A percentile compares a stretch with the other conserved stretches of the same genome.
phyloP scores from a whole-genome alignment of 2,329 filamentous ascomycete genomes.

The Fusarium papillatum region DNA sequence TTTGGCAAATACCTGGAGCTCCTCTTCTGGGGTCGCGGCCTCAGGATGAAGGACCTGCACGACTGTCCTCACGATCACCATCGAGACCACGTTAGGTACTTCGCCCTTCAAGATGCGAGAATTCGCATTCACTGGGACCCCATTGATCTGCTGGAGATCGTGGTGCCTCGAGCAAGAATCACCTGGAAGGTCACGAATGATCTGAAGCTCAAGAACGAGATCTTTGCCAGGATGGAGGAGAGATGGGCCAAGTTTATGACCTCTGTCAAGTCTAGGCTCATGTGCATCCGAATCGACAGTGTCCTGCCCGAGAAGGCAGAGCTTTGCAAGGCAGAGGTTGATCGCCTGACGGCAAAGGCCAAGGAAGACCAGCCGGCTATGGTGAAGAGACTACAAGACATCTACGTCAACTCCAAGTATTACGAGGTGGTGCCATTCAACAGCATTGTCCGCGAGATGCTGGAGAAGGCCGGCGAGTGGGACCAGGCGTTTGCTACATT shows the following conservation, averaged over 20 bases:
- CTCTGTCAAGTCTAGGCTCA: conserved; percentile 86
- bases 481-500: conserved; percentile 92
- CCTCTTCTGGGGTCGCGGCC: conserved; percentile 92
- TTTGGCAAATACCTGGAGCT: conserved; percentile 99
- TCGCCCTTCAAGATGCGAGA: conserved; percentile 87
- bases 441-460: conserved; percentile 86
- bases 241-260: conserved; percentile 89
- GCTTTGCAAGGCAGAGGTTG: conserved; percentile 85
- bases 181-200: conserved; percentile 99
- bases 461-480: conserved; percentile 95
- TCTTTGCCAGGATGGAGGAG: conserved; percentile 85
- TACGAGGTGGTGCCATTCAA: conserved; percentile 98
- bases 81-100: conserved; percentile 92
- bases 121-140: conserved; percentile 93
- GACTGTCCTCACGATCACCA: conserved; percentile 92
- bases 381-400: conserved; percentile 84
- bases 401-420: conserved; percentile 94
- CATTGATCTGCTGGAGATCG: conserved; percentile 93
- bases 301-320: conserved; percentile 90
- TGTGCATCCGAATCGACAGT: conserved; percentile 91
- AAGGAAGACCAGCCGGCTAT: conserved; percentile 86
- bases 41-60: conserved; percentile 79
- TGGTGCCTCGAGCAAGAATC: conserved; percentile 89
- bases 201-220: conserved; percentile 90
- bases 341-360: conserved; percentile 81